Conservation (phyloP, 75 land plant genomes). For the Gnetum montanum region DNA sequence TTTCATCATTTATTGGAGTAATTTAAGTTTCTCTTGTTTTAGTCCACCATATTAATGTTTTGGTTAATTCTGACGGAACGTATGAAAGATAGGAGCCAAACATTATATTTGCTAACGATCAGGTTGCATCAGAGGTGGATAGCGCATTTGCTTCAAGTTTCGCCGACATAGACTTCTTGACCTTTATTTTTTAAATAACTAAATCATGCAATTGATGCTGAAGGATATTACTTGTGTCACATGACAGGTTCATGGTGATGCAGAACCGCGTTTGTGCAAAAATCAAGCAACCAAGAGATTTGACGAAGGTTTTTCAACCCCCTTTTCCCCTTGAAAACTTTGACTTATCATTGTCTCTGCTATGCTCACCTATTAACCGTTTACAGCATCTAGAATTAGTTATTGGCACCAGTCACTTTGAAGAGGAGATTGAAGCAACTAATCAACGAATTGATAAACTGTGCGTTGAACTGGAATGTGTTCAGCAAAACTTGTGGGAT, state of each 20-base stretch:
- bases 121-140: too few species aligned
- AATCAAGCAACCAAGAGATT: constrained; percentile 4
- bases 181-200: too few species aligned
- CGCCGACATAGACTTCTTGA: too few species aligned
- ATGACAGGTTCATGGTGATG: constrained; percentile 8
- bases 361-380: neutral
- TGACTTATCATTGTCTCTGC: neutral
- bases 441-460: constrained; percentile 1
- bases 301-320: neutral
- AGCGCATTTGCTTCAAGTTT: too few species aligned
- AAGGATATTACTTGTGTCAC: too few species aligned
- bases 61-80: too few species aligned
- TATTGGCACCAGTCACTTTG: constrained; percentile 4
- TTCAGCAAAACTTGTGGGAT: neutral
- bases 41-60: too few species aligned
- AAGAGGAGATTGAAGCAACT: constrained; percentile 7
- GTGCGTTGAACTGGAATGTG: neutral
- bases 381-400: constrained; percentile 5
- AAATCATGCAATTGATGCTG: too few species aligned
- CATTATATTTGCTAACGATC: too few species aligned
- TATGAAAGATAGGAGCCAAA: too few species aligned
- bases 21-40: too few species aligned
- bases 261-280: constrained; percentile 7
- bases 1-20: neutral
- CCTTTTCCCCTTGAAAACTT: too few species aligned